Evolutionary conservation across 805 yeast species (phyloP), one percentile per base, ranked within the genome.

Genomic region (Hanseniaspora guilliermondii): DNA sequence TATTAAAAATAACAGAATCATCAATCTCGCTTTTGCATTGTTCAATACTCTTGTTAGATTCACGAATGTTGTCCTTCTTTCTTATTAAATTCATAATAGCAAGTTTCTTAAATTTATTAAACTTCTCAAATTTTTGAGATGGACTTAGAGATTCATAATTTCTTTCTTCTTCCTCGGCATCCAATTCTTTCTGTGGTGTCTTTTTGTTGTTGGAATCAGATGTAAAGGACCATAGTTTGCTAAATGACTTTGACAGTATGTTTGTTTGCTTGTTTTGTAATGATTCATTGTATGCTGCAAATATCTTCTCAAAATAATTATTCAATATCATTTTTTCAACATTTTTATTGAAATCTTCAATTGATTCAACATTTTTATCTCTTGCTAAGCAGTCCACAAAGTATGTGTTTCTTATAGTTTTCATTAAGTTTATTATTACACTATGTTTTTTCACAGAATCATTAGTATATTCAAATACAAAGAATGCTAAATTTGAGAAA

Each of bases 361-460:
- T 16, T 1, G 36, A n/a, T 32, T 44, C 47, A 12, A 30, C 14
- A 4, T 17, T 9, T 6, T 19, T 19, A 17, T 44, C 47, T 27
- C 47, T 36, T 7, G 38, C 16, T 2, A 52, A 14, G 9, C 55
- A 52, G 16, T 52, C 47, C 21, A 52, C 32, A 44, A 52, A 52
- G 16, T 44, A 47, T 6, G 39, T 52, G 35, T 52, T 44, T 44
- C 47, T 52, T 24, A 52, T 44, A 2, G 39, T 39, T 22, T 52
- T 52, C 38, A 52, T 52, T 11, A 52, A 14, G n/a, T 25, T 37
- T 19, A 44, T 35, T 3, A 52, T 37, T 4, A 42, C 33, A 25
- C 41, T 47, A 36, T 52, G 55, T 37, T 52, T 52, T 22, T 52
- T 40, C 16, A 52, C 40, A 14, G 55, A 52, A 21, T 52, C 45